Conservation (phyloP, 768 basidiomycete genomes). For the Boletus tomentosulus region DNA sequence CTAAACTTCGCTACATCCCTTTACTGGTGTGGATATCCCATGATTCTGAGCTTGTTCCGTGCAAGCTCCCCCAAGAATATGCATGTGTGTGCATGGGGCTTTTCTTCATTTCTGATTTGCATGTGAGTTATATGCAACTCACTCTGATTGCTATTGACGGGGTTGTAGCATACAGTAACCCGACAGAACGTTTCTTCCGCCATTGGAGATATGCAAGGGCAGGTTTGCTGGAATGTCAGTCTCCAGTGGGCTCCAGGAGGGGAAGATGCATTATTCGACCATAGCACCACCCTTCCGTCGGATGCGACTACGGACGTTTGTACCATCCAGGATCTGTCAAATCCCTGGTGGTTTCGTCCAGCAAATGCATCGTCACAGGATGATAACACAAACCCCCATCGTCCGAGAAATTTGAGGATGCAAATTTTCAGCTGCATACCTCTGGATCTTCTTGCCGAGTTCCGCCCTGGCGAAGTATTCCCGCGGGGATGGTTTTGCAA, state of each 20-base stretch:
- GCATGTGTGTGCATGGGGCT: slow-evolving; percentile 44
- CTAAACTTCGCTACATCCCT: slow-evolving; percentile 36
- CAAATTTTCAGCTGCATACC: slow-evolving; percentile 29
- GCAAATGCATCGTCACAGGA: neutral
- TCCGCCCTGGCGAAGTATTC: slow-evolving; percentile 32
- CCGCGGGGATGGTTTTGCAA: slow-evolving; percentile 48
- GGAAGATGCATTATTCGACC: slow-evolving; percentile 34
- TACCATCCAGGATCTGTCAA: slow-evolving; percentile 1
- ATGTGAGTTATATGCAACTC: slow-evolving; percentile 26
- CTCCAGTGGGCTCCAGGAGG: slow-evolving; percentile 50
- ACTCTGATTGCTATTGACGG: neutral
- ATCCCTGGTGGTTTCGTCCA: slow-evolving; percentile 25
- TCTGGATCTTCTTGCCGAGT: slow-evolving; percentile 28
- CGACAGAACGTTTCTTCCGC: neutral
- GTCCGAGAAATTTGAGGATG: slow-evolving; percentile 21
- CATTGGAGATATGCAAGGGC: slow-evolving; percentile 21
- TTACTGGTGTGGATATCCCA: slow-evolving; percentile 39
- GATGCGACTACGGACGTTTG: neutral
- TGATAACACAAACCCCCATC: slow-evolving; percentile 12
- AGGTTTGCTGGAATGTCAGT: slow-evolving; percentile 43
- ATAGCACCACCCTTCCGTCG: neutral
- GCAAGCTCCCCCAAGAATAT: slow-evolving; percentile 33
- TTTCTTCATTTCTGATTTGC: slow-evolving; percentile 40
- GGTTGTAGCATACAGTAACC: slow-evolving; percentile 15
- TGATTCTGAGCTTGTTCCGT: slow-evolving; percentile 24